Evolutionary conservation across 352 stramenopile species (phyloP).

Genomic region (Nannochloropsis limnetica): DNA sequence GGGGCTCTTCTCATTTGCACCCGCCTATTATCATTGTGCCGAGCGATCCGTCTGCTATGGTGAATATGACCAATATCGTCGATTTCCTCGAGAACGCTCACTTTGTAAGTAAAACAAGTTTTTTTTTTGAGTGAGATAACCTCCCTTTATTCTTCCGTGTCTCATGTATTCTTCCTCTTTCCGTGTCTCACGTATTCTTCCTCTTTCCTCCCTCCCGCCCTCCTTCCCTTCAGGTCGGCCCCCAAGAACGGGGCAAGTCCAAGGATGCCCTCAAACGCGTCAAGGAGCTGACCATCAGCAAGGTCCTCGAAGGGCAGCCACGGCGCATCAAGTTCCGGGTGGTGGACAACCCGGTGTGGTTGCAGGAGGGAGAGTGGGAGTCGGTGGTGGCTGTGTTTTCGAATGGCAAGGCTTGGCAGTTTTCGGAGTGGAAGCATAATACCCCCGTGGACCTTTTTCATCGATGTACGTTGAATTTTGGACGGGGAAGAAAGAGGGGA

Average conservation of each 20-base stretch:
- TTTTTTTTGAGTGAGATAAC: no score
- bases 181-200: not conserved
- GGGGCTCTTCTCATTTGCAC: not conserved
- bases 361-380: slow-evolving; percentile 17
- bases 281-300: slow-evolving; percentile 33
- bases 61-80: slow-evolving; percentile 17
- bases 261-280: slow-evolving; percentile 11
- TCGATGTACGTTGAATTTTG: not conserved
- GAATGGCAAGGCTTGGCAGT: slow-evolving; percentile 26
- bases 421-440: slow-evolving; percentile 31
- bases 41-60: slow-evolving; percentile 5
- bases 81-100: slow-evolving; percentile 27
- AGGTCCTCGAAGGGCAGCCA: not conserved
- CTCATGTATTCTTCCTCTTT: not conserved
- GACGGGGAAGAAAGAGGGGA: not conserved
- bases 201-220: not conserved
- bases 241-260: slow-evolving; percentile 1
- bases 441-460: slow-evolving; percentile 30
- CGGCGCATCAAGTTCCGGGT: not conserved
- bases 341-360: slow-evolving; percentile 31
- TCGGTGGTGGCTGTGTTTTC: slow-evolving; percentile 31
- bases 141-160: not conserved
- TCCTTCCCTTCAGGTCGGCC: slow-evolving; percentile 11
- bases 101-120: slow-evolving; percentile 4
- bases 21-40: slow-evolving; percentile 29